Base-by-base conservation (phyloP, 2,329 filamentous ascomycete genomes). In the Neofusicoccum sp. region DNA sequence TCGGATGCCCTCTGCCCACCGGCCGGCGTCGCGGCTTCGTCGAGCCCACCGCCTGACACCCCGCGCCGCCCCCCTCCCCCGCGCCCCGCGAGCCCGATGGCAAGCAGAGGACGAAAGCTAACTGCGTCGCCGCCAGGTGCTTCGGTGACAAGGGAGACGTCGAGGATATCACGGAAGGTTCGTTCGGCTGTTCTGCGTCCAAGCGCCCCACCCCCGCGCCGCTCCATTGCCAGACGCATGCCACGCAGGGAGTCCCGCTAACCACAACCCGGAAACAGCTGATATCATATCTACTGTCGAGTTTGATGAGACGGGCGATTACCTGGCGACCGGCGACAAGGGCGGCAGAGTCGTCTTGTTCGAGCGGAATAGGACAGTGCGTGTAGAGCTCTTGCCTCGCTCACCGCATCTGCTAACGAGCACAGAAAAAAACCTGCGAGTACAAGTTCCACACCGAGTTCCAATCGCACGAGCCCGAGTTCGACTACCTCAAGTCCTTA, bases 371-470 rank as follows among this genome's bases (percentile, higher is more conserved):
- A 95, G 98, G 81, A 97, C 94, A 76, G 93, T 96, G 82, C 75
- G 88, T 81, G 64, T 63, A 47, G 47, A 49, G 47, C 36, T 47
- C 9, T 61, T 47, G 33, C 47, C 47, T 39, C 62, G 49, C 56
- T 28, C 34, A 61, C 36, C 44, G 54, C 43, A 43, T 33, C 31
- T 52, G 50, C 52, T 64, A 52, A 69, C 29, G 22, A 33, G 31
- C 47, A 66, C 74, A 97, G 93, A 98, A 99, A 88, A 99, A 98
- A 87, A 98, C 95, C 56, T 99, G 95, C 87, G 95, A 99, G 80
- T 99, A 99, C 85, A 99, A 98, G 79, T 99, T 99, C 79, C 95
- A 99, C 79, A 99, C 95, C 78, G 95, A 99, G 77, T 99, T 99
- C 73, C 95, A 99, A 83, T 99, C 95, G 71, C 95, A 99, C 82